Evolutionary conservation across 2,329 filamentous ascomycete genomes (phyloP), one percentile per base, ranked within the genome.

Genomic region (Exophiala bonariae): DNA sequence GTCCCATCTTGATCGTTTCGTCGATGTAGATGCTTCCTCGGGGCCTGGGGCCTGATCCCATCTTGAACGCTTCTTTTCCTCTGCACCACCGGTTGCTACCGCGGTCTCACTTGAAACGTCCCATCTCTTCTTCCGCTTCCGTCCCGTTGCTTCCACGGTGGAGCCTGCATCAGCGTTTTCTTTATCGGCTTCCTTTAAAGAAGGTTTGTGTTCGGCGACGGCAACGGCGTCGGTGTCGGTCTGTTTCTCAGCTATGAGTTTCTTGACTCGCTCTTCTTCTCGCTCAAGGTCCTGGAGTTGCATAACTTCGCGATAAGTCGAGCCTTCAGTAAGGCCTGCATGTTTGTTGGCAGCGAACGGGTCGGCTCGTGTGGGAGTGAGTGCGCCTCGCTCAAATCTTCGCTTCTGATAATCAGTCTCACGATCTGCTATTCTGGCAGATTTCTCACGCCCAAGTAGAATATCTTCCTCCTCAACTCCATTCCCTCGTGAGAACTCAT

Each of bases 351-450:
- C 81, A 19, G 87, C 86, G 63, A 95, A 95, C 22, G 89, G 85
- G 65, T 96, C 90, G 52, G 85, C 88, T 62, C 89, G 84, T 7
- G 88, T 90, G 3, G 91, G 90, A 17, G 89, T 93, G 54, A 97
- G 77, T 36, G 68, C 63, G 42, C 82, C 84, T 52, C 93, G 89
- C 66, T 96, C 85, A 68, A 95, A 95, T 50, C 91, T 84, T 57
- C 91, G 88, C 72, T 95, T 96, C 72, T 99, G 95, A 66, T 99
- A 99, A 64, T 97, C 92, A 55, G 90, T 95, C 75, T 97, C 92
- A 62, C 93, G 86, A 65, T 95, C 92, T 52, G 85, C 78, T 63
- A 99, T 97, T 61, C 92, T 85, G 48, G 87, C 90, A 66, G 89
- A 88, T 71, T 92, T 88, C 75, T 97, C 93, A 59, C 85, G 82